phyloP scores from a whole-genome alignment of 2,329 filamentous ascomycete genomes.

The Fusarium sp. region DNA sequence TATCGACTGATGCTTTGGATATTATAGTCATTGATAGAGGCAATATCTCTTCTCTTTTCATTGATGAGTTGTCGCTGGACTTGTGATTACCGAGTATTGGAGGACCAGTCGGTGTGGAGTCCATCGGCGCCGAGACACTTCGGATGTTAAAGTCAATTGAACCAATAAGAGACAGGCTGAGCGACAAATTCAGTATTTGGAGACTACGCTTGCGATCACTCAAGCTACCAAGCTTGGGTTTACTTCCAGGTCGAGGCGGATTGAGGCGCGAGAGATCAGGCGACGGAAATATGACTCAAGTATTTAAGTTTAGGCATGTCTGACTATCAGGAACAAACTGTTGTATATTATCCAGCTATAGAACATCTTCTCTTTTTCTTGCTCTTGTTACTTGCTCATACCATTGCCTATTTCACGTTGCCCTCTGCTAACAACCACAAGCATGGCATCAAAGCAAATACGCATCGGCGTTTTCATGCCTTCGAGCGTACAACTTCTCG shows the following conservation, averaged over 20 bases:
- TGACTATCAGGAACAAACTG: neutral
- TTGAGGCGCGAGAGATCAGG: neutral
- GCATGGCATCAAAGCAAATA: conserved; percentile 50
- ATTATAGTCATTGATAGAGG: no score
- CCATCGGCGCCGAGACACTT: conserved; percentile 29
- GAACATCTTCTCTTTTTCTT: neutral
- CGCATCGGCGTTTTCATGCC: conserved; percentile 68
- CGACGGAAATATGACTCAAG: neutral
- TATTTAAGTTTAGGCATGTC: conserved; percentile 12
- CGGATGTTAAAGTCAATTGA: conserved; percentile 38
- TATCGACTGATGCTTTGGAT: no score
- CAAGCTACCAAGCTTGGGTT: neutral
- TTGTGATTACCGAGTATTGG: neutral
- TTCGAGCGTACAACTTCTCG: conserved; percentile 63
- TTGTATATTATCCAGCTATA: no score
- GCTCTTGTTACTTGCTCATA: neutral
- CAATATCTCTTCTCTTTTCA: no score
- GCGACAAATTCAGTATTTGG: conserved; percentile 34
- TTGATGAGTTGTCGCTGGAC: neutral
- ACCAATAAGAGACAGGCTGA: conserved; percentile 42
- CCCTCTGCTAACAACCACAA: neutral
- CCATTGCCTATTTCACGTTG: neutral
- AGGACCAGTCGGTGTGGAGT: conserved; percentile 20
- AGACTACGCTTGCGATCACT: neutral
- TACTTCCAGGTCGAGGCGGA: conserved; percentile 24